A percentile compares a stretch with the other conserved stretches of the same genome.
Evolutionary conservation across 2,329 filamentous ascomycete genomes (phyloP).

Genomic region (Epicoccum sorghinum): DNA sequence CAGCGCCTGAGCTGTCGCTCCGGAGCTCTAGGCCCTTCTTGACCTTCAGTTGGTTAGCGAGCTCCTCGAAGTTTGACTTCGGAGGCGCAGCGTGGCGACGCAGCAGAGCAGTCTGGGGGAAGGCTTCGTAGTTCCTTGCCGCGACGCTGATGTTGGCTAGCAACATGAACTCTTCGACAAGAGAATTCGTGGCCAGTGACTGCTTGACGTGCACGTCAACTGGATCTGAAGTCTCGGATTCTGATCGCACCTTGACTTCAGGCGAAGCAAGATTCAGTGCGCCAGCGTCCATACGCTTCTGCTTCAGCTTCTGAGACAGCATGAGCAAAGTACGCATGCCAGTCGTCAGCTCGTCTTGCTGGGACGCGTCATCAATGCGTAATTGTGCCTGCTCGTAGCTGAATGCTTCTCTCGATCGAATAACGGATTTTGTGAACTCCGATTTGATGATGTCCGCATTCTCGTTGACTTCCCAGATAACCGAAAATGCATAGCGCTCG

Average conservation of each 20-base stretch:
- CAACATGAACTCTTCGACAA: conserved; percentile 99
- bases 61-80: conserved; percentile 94
- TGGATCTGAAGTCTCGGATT: conserved; percentile 94
- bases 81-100: conserved; percentile 91
- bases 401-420: conserved; percentile 94
- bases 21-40: conserved; percentile 82
- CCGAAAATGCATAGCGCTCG: conserved; percentile 68
- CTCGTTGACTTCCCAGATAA: conserved; percentile 78
- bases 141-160: conserved; percentile 97
- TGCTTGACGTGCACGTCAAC: conserved; percentile 96
- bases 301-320: conserved; percentile 90
- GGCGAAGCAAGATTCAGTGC: conserved; percentile 96
- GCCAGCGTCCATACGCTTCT: conserved; percentile 92
- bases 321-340: conserved; percentile 86
- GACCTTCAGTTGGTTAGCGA: conserved; percentile 86
- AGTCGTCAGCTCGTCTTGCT: conserved; percentile 85
- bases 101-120: conserved; percentile 93
- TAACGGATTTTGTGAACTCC: conserved; percentile 97
- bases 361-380: conserved; percentile 85
- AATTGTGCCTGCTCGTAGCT: conserved; percentile 97
- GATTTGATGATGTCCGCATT: conserved; percentile 83
- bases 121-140: conserved; percentile 84
- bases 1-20: conserved; percentile 86
- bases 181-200: conserved; percentile 91
- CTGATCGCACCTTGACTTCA: conserved; percentile 93